Conservation (phyloP, 2,329 filamentous ascomycete species). For the Aureobasidium sp. region DNA sequence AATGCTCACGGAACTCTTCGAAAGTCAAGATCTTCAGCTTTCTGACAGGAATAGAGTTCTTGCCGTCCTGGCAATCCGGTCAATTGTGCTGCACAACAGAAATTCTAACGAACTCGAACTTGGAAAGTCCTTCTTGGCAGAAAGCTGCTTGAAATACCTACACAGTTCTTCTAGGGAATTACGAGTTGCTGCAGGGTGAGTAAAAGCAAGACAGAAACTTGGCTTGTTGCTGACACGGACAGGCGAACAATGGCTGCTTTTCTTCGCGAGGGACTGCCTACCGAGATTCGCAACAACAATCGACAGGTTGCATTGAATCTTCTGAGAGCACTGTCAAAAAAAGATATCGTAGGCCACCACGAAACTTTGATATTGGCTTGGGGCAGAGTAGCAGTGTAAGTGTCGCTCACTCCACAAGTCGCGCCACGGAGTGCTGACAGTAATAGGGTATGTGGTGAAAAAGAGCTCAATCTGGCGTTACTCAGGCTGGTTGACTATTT, state of each 20-base stretch:
- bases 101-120: slow-evolving; percentile 55
- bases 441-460: slow-evolving; percentile 53
- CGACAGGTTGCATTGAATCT: slow-evolving; percentile 61
- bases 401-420: not conserved
- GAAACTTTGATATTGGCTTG: slow-evolving; percentile 82
- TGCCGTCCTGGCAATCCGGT: slow-evolving; percentile 62
- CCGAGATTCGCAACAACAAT: slow-evolving; percentile 50
- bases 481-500: slow-evolving; percentile 79
- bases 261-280: slow-evolving; percentile 42
- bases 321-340: slow-evolving; percentile 63
- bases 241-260: slow-evolving; percentile 57
- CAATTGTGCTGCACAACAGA: slow-evolving; percentile 58
- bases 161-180: slow-evolving; percentile 79
- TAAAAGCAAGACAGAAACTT: not conserved
- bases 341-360: slow-evolving; percentile 56
- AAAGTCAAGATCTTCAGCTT: slow-evolving; percentile 12
- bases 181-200: slow-evolving; percentile 61
- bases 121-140: slow-evolving; percentile 57
- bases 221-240: not conserved
- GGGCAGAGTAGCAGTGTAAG: slow-evolving; percentile 63
- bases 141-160: slow-evolving; percentile 74
- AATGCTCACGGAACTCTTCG: slow-evolving; percentile 12
- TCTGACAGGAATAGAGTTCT: slow-evolving; percentile 53
- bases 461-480: slow-evolving; percentile 79
- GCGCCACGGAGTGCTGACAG: not conserved